Percentiles rank a stretch among this genome's conserved stretches.
phyloP scores from a whole-genome alignment of 2,329 filamentous ascomycete species.

The Macrophomina pseudophaseolina region DNA sequence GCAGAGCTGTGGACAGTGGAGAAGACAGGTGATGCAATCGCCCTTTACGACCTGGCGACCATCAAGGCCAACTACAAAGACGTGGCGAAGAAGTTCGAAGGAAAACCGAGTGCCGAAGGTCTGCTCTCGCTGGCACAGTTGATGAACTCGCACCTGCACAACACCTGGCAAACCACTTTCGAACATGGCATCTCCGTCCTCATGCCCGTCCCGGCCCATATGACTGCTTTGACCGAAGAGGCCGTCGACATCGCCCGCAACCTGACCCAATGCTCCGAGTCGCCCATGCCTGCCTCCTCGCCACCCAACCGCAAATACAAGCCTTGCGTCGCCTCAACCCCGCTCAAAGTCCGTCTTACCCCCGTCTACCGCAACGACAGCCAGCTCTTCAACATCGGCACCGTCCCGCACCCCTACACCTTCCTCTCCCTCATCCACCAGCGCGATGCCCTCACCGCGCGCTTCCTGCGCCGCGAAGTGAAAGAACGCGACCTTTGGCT shows the following conservation, averaged over 20 bases:
- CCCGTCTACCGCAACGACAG: conserved; percentile 73
- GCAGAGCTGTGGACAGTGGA: conserved; percentile 69
- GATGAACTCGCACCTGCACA: conserved; percentile 84
- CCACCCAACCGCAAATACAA: conserved; percentile 82
- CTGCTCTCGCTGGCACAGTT: conserved; percentile 71
- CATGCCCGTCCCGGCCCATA: conserved; percentile 78
- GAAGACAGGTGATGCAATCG: conserved; percentile 65
- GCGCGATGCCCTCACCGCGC: conserved; percentile 50
- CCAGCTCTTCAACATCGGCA: conserved; percentile 78
- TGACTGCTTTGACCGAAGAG: conserved; percentile 71
- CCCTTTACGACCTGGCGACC: conserved; percentile 72
- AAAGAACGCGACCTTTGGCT: conserved; percentile 82
- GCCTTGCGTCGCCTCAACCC: conserved; percentile 61
- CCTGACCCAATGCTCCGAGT: conserved; percentile 75
- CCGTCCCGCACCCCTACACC: conserved; percentile 91
- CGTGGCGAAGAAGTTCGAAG: conserved; percentile 66
- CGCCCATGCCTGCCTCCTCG: conserved; percentile 76
- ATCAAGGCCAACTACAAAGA: conserved; percentile 70
- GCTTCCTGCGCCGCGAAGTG: conserved; percentile 60
- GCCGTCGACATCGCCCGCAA: conserved; percentile 75
- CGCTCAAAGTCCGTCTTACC: conserved; percentile 70
- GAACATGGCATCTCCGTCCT: conserved; percentile 73
- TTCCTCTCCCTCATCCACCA: conserved; percentile 69
- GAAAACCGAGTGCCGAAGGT: conserved; percentile 61
- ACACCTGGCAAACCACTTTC: conserved; percentile 82